These are phyloP conservation scores for Tieghemiomyces parasiticus DNA, from an alignment of 192 early-diverging fungal species.

Conservation along the genomic window DNA sequence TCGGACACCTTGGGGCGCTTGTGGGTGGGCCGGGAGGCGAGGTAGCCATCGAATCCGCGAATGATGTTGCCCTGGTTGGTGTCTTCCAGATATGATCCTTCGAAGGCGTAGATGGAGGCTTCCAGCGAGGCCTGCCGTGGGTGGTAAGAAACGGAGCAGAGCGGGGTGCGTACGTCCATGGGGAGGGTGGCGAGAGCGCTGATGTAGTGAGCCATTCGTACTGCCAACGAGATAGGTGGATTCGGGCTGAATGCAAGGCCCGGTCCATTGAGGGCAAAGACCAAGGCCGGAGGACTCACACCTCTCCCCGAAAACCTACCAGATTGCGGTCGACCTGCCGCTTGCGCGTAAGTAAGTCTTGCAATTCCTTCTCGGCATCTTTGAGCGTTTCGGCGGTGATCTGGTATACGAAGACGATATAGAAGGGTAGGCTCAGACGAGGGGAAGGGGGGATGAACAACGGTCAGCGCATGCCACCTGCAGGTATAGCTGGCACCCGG, in stretches of 20 bases:
- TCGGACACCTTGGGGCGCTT: slow-evolving; percentile 55
- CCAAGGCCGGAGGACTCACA: not conserved
- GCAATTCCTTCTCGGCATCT: slow-evolving; percentile 65
- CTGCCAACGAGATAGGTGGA: not conserved
- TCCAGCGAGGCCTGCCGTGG: slow-evolving; percentile 41
- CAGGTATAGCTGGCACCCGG: too few relatives aligned
- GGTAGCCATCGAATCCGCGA: slow-evolving; percentile 76
- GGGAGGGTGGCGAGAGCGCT: not conserved
- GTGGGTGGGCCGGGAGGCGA: slow-evolving; percentile 40
- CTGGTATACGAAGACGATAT: too few relatives aligned
- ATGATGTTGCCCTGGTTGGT: slow-evolving; percentile 80
- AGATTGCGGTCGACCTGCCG: slow-evolving; percentile 64
- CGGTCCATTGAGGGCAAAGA: not conserved
- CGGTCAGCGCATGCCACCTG: too few relatives aligned
- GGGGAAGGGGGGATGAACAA: too few relatives aligned
- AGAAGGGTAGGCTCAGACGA: too few relatives aligned
- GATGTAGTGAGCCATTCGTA: not conserved
- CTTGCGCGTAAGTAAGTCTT: slow-evolving; percentile 56
- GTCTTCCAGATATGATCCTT: slow-evolving; percentile 80
- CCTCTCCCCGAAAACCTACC: slow-evolving; percentile 19
- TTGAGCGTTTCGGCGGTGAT: slow-evolving; percentile 23
- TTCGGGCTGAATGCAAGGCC: not conserved
- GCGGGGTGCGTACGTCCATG: too few relatives aligned
- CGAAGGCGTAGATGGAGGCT: slow-evolving; percentile 66
- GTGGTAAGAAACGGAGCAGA: not conserved